A percentile compares a stretch with the other conserved stretches of the same genome.
Evolutionary conservation across 2,329 filamentous ascomycete species (phyloP).

Genomic region (Clarireedia hainanense): DNA sequence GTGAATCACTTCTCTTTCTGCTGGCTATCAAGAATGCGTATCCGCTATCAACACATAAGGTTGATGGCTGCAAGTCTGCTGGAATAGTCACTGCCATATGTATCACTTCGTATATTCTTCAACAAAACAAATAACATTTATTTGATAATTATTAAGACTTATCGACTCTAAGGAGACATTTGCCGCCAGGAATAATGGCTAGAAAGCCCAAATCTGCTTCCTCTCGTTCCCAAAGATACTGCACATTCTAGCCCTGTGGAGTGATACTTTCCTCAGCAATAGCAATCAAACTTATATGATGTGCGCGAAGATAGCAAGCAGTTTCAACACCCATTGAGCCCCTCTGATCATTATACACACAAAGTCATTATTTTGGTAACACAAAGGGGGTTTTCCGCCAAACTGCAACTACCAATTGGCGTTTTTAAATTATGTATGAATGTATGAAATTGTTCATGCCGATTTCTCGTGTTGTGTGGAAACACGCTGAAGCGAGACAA

Average conservation of each 20-base stretch:
- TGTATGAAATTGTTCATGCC: slow-evolving; percentile 40
- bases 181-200: slow-evolving; percentile 5
- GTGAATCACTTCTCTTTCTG: too few species aligned
- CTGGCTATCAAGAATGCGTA: too few species aligned
- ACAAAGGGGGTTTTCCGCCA: slow-evolving; percentile 3
- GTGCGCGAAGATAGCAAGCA: slow-evolving; percentile 6
- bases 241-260: neutral
- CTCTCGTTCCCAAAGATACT: slow-evolving; percentile 5
- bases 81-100: neutral
- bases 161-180: slow-evolving; percentile 6
- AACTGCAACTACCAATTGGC: slow-evolving; percentile 2
- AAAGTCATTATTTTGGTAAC: slow-evolving; percentile 7
- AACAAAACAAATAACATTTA: neutral
- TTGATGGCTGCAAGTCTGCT: too few species aligned
- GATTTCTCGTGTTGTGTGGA: slow-evolving; percentile 90
- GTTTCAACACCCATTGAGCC: slow-evolving; percentile 2
- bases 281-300: slow-evolving; percentile 5
- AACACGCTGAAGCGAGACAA: slow-evolving; percentile 82
- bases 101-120: neutral
- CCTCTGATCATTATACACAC: slow-evolving; percentile 9
- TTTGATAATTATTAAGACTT: slow-evolving; percentile 8
- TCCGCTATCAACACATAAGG: too few species aligned
- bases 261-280: slow-evolving; percentile 1
- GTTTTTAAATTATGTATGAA: slow-evolving; percentile 6
- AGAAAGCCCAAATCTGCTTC: slow-evolving; percentile 9